These are phyloP conservation scores for Wallacemonas collosoma DNA, from an alignment of 208 protist genomes.

Conservation along the genomic window DNA sequence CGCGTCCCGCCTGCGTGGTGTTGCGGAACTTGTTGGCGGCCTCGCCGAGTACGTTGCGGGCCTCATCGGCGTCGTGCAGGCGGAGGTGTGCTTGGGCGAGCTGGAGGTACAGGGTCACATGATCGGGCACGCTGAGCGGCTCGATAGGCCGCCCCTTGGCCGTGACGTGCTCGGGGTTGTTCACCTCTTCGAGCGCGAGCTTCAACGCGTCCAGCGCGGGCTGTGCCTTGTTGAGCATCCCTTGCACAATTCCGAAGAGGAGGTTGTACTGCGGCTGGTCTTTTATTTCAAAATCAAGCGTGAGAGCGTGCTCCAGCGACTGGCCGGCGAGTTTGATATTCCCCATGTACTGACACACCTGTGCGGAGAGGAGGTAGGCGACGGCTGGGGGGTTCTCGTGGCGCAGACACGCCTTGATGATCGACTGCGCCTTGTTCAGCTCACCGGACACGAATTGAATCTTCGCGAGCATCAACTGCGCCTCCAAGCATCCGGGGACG, in stretches of 20 bases:
- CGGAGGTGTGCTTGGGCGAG: constrained; percentile 79
- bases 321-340: constrained; percentile 75
- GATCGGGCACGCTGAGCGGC: constrained; percentile 78
- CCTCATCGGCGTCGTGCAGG: constrained; percentile 76
- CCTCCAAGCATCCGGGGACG: constrained; percentile 87
- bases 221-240: constrained; percentile 58
- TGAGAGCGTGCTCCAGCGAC: constrained; percentile 91
- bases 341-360: constrained; percentile 88
- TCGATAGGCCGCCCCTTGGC: constrained; percentile 51
- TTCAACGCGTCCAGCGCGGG: constrained; percentile 78
- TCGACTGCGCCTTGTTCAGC: constrained; percentile 63
- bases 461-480: constrained; percentile 84
- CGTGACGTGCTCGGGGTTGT: constrained; percentile 24
- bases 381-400: constrained; percentile 81
- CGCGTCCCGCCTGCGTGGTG: constrained; percentile 71
- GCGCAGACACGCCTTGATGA: constrained; percentile 66
- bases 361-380: constrained; percentile 88
- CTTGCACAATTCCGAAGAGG: constrained; percentile 83
- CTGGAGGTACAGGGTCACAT: constrained; percentile 89
- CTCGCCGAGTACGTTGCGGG: constrained; percentile 65
- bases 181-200: constrained; percentile 33
- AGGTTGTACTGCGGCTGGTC: constrained; percentile 93
- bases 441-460: constrained; percentile 86
- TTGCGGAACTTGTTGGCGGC: constrained; percentile 61
- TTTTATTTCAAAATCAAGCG: constrained; percentile 93